Base-by-base conservation (phyloP, 306 rosid genomes). In the Casuarina glauca region DNA sequence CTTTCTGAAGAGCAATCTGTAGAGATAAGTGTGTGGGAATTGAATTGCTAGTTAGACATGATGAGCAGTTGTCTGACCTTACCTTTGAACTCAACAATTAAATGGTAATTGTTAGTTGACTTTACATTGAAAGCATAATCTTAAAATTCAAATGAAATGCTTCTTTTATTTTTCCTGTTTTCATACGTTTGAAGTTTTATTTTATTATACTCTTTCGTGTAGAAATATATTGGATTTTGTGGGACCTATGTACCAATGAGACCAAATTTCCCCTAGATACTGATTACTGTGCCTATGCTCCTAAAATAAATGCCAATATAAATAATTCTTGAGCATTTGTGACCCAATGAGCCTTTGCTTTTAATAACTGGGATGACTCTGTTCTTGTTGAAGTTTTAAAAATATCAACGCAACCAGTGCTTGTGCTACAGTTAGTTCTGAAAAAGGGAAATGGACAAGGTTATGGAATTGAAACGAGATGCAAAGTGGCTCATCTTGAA, bases 1-100 rank as follows among this genome's bases (percentile, higher is more conserved):
- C 70, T 58, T 36, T 32, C 60, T 73, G 75, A 69, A 48, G 74
- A 70, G 45, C 51, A 48, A 52, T 84, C 46, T 64, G 44, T 76
- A 74, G 67, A 62, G 15, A 55, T 44, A 61, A 64, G 43, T 55
- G 17, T 17, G 6, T 41, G 13, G 13, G 32, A 3, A 15, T 41
- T 58, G 36, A 36, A 58, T 58, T 66, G 70, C 49, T 16, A 39
- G 16, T 39, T 66, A 6, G 32, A 66, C 41, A 66, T 17, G 13
- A 3, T 57, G 60, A 15, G 60, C 26, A 53, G 60, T 17, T 11
- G 2, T 53, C 60, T 53, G 26, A 57, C 20, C 15, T 57, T 20
- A 39, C 9, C 70, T 7, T 66, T 36, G 49, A 7, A 49, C 45
- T 7, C n/a, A 3, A 66, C 46, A 38, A 4, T 64, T 7, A 39